Conservation (phyloP, 371 early-diverging fungal genomes). For the Syncephalastrum contaminatum region DNA sequence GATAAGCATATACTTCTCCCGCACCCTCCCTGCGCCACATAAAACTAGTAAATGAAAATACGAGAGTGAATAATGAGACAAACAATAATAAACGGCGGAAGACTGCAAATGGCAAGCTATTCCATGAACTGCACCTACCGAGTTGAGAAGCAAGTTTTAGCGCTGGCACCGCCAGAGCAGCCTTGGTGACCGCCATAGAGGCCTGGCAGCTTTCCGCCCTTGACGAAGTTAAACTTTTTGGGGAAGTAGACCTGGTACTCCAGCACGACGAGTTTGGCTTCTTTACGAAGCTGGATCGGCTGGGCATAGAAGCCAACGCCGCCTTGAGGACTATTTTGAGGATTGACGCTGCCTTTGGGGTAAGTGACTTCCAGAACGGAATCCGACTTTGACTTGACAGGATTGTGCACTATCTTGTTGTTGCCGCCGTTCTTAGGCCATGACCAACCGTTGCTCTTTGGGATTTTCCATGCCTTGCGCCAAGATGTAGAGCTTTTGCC, state of each 20-base stretch:
- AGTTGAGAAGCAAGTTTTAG: constrained; percentile 59
- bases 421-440: constrained; percentile 28
- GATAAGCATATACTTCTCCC: constrained; percentile 67
- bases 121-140: constrained; percentile 19
- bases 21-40: constrained; percentile 61
- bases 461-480: constrained; percentile 21
- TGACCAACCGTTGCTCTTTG: constrained; percentile 18
- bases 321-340: constrained; percentile 35
- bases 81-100: too few species aligned
- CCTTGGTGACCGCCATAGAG: constrained; percentile 51
- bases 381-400: constrained; percentile 20
- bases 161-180: constrained; percentile 59
- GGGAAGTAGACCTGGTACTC: constrained; percentile 56
- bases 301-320: constrained; percentile 52
- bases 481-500: constrained; percentile 14
- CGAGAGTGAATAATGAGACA: background rate
- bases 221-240: constrained; percentile 49
- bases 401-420: constrained; percentile 37
- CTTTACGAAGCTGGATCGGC: constrained; percentile 37
- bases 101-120: background rate
- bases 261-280: constrained; percentile 29
- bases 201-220: constrained; percentile 61
- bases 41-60: constrained; percentile 30
- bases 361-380: constrained; percentile 39
- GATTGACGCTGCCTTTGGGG: constrained; percentile 42